Base-by-base conservation (phyloP, 257 asterid species). In the Ophiorrhiza pumila region DNA sequence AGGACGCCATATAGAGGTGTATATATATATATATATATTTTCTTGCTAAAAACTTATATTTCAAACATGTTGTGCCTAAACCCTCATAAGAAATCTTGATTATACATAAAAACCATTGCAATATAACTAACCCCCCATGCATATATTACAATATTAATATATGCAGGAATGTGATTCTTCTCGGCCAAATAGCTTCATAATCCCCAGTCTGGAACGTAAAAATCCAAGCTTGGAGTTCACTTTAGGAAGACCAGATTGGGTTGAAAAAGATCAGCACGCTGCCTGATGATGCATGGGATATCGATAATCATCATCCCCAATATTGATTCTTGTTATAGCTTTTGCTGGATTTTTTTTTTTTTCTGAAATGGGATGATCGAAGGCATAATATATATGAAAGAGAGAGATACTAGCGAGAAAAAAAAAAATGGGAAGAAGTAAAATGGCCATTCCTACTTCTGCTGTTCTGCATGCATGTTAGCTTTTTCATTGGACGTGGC, bases 171-270 rank as follows among this genome's bases (percentile, higher is more conserved):
- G 74, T 43, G 80, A 76, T 39, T 61, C 76, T 13, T 50, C 76
- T 13, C 72, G 67, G 66, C 80, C 74, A 22, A 85, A 82, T 68
- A 80, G 80, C 78, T 68, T 73, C 31, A 45, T 72, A 71, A 67
- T 74, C 81, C 46, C 49, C 41, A 60, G 66, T 22, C 61, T 61
- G 29, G 81, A 81, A 47, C 83, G 81, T 60, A 73, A 83, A 76
- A 79, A 83, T 45, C 87, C 85, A 18, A 83, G 87, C 75, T 77
- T 83, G 87, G 87, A 83, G 72, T 83, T 83, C 85, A 83, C 87
- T 68, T 77, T 83, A 75, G 87, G 87, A 65, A 83, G 87, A 75
- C 84, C 87, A 64, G 85, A 80, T 60, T 83, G 85, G 87, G 60
- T 83, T 34, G 79, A 80, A 77, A 79, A 81, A 69, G 80, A 65